phyloP scores from a whole-genome alignment of 1,139 yeast species.

The Spathaspora sp. region DNA sequence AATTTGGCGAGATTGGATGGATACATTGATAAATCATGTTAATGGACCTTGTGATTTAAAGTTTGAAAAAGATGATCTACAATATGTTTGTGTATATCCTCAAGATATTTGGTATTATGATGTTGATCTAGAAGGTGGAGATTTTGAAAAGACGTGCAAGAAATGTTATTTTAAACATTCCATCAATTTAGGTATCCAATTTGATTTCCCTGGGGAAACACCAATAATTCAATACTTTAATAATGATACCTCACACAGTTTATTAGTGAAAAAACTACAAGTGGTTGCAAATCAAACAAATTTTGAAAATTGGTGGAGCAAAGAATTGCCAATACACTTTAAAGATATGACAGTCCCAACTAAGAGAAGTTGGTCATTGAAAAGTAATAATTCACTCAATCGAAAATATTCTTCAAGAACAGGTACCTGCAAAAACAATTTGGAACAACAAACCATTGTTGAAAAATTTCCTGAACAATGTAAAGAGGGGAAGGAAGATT shows the following conservation, averaged over 20 bases:
- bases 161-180: slow-evolving; percentile 18
- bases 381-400: not conserved
- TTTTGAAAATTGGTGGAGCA: slow-evolving; percentile 5
- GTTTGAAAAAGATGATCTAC: slow-evolving; percentile 20
- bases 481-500: not conserved
- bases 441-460: no score
- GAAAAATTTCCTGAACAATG: no score
- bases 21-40: slow-evolving; percentile 31
- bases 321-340: slow-evolving; percentile 3
- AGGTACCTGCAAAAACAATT: no score
- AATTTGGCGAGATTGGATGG: slow-evolving; percentile 42
- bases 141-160: slow-evolving; percentile 6
- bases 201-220: slow-evolving; percentile 3
- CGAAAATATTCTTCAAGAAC: not conserved
- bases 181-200: not conserved
- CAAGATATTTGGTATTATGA: slow-evolving; percentile 16
- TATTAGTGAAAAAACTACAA: slow-evolving; percentile 4
- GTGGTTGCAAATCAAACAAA: slow-evolving; percentile 7
- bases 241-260: not conserved
- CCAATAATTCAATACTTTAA: no score
- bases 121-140: slow-evolving; percentile 10
- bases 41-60: slow-evolving; percentile 43
- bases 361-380: slow-evolving; percentile 4
- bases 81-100: slow-evolving; percentile 16
- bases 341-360: not conserved